Base-by-base conservation (phyloP, 805 yeast genomes). In the Kuraishia capsulata region DNA sequence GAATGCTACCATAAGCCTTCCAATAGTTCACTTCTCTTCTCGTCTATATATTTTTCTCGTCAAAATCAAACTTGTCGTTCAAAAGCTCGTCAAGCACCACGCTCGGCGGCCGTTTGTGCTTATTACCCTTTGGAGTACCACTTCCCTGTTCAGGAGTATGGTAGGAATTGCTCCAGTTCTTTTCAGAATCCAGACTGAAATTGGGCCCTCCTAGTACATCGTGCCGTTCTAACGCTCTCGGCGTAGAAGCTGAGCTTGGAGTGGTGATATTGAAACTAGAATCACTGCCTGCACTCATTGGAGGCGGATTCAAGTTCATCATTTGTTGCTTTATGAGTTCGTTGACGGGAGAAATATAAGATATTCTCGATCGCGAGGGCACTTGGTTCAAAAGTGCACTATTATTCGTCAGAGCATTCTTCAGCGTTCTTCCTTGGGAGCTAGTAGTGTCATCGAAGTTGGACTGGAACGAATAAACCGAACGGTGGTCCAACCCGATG, bases 11-110 rank as follows among this genome's bases (percentile, higher is more conserved):
- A n/a, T n/a, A n/a, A n/a, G n/a, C n/a, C n/a, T n/a, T n/a, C n/a
- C n/a, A n/a, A n/a, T n/a, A n/a, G n/a, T n/a, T n/a, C n/a, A n/a
- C n/a, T n/a, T n/a, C n/a, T n/a, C n/a, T n/a, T n/a, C n/a, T n/a
- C n/a, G n/a, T n/a, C n/a, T n/a, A n/a, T n/a, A n/a, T n/a, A n/a
- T n/a, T n/a, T n/a, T n/a, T n/a, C n/a, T n/a, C n/a, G n/a, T n/a
- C n/a, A n/a, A 34, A 17, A 13, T 34, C 37, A 33, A 33, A 31
- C 11, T 33, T 23, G 19, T 26, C 31, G n/a, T 25, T 26, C 20
- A 34, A 18, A 19, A 34, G 19, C 11, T 34, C 30, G 23, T 34
- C 37, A 14, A 34, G 31, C 19, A 34, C 37, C 37, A 26, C 17
- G 25, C 37, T 34, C 9, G 37, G 37, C n/a, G 31, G 37, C 19